phyloP scores from a whole-genome alignment of 805 yeast species.

The Debaryomyces prosopidis region DNA sequence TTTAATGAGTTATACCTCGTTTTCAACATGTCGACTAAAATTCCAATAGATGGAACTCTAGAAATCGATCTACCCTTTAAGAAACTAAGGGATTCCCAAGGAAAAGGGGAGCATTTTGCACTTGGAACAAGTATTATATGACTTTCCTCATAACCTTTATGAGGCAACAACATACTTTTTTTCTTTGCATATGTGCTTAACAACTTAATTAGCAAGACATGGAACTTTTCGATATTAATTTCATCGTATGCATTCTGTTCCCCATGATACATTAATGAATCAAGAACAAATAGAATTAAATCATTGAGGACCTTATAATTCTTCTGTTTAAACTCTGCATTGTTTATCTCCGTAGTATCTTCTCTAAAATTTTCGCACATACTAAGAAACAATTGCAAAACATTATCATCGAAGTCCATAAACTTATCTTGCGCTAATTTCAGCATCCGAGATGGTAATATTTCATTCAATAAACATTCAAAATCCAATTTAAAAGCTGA shows the following conservation, averaged over 20 bases:
- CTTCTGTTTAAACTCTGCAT: not conserved
- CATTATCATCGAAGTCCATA: slow-evolving; percentile 17
- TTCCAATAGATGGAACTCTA: slow-evolving; percentile 65
- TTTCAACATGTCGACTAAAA: slow-evolving; percentile 41
- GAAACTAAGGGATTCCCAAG: slow-evolving; percentile 84
- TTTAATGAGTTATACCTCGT: slow-evolving; percentile 1
- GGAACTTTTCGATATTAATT: slow-evolving; percentile 57
- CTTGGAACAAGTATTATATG: slow-evolving; percentile 77
- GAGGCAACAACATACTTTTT: slow-evolving; percentile 7
- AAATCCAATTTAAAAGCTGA: slow-evolving; percentile 18
- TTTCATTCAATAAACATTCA: slow-evolving; percentile 10
- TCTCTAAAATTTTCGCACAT: slow-evolving; percentile 1
- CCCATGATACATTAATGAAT: slow-evolving; percentile 61
- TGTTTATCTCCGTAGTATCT: not conserved
- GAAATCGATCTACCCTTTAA: slow-evolving; percentile 59
- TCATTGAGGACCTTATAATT: slow-evolving; percentile 53
- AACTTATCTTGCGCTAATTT: not conserved
- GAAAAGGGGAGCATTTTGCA: slow-evolving; percentile 63
- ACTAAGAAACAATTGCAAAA: slow-evolving; percentile 20
- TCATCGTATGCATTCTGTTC: slow-evolving; percentile 66
- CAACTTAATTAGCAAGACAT: slow-evolving; percentile 50
- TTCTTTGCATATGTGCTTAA: slow-evolving; percentile 24
- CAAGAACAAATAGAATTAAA: slow-evolving; percentile 61
- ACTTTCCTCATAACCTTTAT: not conserved
- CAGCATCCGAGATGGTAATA: slow-evolving; percentile 13